Evolutionary conservation across 768 basidiomycete species (phyloP).

Genomic region (Erythrobasidium yunnanense): DNA sequence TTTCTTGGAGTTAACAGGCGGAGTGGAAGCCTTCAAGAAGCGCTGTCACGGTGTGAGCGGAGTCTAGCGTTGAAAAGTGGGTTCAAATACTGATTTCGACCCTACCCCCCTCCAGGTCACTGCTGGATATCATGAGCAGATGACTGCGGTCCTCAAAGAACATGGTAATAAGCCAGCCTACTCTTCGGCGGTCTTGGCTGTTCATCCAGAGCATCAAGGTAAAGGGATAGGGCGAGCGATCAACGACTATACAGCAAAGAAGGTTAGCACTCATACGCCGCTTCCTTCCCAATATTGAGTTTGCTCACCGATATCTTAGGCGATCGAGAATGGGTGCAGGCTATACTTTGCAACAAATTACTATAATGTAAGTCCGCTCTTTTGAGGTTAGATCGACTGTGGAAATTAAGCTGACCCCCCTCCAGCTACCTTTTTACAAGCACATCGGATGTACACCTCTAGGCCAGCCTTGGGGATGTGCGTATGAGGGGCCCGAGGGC

Average conservation of each 20-base stretch:
- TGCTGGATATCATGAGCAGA: neutral
- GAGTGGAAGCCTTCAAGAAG: neutral
- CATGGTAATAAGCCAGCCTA: neutral
- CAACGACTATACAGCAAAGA: neutral
- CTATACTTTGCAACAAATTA: neutral
- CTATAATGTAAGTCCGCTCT: neutral
- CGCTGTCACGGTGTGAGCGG: neutral
- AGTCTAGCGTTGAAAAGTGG: neutral
- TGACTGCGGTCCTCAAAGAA: neutral
- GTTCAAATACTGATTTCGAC: neutral
- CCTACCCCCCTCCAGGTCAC: neutral
- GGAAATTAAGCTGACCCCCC: neutral
- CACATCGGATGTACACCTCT: constrained; percentile 6
- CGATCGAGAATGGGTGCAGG: neutral
- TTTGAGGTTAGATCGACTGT: neutral
- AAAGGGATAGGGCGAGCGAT: neutral
- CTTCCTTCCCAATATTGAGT: neutral
- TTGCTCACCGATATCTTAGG: neutral
- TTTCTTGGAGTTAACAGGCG: neutral
- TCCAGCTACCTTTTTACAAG: constrained; percentile 15
- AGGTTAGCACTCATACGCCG: neutral
- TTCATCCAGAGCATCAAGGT: neutral
- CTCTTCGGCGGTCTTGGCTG: neutral
- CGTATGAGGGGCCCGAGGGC: neutral
- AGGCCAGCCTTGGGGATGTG: neutral